Evolutionary conservation across 1,284 basidiomycete genomes (phyloP).

Genomic region (Cryptococcus depauperatus): DNA sequence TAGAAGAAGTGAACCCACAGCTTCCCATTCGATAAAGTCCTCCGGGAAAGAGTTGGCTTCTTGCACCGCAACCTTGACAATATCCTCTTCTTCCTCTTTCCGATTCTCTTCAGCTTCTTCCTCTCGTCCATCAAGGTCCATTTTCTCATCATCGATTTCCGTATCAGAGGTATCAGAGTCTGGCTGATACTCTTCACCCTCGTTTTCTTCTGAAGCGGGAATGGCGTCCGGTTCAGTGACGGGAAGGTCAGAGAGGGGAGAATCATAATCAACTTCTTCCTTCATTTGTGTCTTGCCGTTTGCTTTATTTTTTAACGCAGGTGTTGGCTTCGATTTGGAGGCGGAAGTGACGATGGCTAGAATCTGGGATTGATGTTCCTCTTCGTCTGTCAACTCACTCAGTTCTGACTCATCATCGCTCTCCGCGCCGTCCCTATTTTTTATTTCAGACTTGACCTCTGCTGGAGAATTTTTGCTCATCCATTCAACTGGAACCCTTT

Average conservation of each 20-base stretch:
- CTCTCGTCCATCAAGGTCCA: slow-evolving; percentile 11
- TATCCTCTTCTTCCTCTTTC: slow-evolving; percentile 25
- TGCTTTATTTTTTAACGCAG: slow-evolving; percentile 2
- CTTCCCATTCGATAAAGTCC: slow-evolving; percentile 47
- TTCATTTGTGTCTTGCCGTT: slow-evolving; percentile 3
- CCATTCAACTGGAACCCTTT: slow-evolving; percentile 44
- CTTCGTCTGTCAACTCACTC: slow-evolving; percentile 42
- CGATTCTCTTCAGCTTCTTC: slow-evolving; percentile 13
- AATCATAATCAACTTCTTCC: slow-evolving; percentile 5
- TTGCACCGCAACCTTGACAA: slow-evolving; percentile 30
- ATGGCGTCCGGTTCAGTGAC: neutral
- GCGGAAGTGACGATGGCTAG: neutral
- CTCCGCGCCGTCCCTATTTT: slow-evolving; percentile 1
- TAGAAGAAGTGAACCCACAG: slow-evolving; percentile 30
- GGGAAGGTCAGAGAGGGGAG: neutral
- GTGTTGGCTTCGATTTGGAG: neutral
- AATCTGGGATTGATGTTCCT: slow-evolving; percentile 21
- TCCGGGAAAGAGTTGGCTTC: slow-evolving; percentile 34
- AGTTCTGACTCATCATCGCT: slow-evolving; percentile 38
- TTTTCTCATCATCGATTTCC: slow-evolving; percentile 1
- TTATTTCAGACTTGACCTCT: neutral
- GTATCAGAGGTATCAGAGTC: neutral
- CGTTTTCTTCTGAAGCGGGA: neutral
- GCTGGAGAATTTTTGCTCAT: slow-evolving; percentile 18
- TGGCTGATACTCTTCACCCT: neutral